Conservation (phyloP, 2,329 filamentous ascomycete species). For the Microthyrium microscopicum region DNA sequence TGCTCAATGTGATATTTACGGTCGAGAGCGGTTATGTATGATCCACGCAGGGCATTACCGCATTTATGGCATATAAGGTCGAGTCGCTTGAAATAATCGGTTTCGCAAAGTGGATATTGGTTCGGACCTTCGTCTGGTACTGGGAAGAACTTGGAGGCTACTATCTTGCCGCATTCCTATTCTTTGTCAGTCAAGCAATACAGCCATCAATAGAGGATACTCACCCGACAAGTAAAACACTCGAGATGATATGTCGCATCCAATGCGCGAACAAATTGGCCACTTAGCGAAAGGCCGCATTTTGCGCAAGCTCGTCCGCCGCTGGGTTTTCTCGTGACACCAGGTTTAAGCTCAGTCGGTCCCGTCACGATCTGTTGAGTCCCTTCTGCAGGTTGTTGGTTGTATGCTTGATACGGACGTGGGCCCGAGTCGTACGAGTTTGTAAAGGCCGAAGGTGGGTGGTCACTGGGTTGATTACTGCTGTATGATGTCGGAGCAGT, state of each 20-base stretch:
- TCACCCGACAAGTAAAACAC: constrained; percentile 92
- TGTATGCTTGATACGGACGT: neutral
- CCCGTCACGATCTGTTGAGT: neutral
- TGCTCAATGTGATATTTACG: constrained; percentile 98
- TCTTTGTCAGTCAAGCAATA: constrained; percentile 5
- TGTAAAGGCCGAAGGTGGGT: too few relatives aligned
- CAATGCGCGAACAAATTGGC: constrained; percentile 88
- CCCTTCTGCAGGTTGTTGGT: neutral
- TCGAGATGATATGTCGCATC: constrained; percentile 92
- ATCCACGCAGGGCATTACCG: constrained; percentile 80
- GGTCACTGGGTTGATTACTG: neutral
- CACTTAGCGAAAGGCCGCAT: constrained; percentile 72
- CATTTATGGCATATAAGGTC: constrained; percentile 85
- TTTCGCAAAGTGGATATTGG: constrained; percentile 94
- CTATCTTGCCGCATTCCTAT: constrained; percentile 94
- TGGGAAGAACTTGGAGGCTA: constrained; percentile 97
- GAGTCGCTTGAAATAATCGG: constrained; percentile 83
- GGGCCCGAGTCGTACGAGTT: too few relatives aligned
- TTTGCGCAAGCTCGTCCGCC: constrained; percentile 49
- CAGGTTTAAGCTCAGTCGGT: neutral
- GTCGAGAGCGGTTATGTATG: constrained; percentile 94
- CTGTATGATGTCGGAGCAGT: neutral
- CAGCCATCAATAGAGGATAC: constrained; percentile 17
- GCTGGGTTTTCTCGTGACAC: constrained; percentile 17
- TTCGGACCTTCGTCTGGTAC: constrained; percentile 77